These are phyloP conservation scores for Acacia melanoxylon DNA, from an alignment of 306 rosid genomes.

Conservation along the genomic window DNA sequence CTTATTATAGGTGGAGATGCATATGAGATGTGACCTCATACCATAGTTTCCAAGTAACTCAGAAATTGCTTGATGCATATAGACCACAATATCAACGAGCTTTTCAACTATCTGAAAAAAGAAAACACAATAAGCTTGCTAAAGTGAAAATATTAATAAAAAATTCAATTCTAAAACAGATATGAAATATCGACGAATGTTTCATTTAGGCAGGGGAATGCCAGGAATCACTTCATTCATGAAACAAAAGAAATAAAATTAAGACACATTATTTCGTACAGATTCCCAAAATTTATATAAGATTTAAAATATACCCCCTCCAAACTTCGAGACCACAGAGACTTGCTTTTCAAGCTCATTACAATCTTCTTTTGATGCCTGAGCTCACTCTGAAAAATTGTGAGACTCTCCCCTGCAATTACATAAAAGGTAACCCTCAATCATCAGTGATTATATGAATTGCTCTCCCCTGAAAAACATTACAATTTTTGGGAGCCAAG, in stretches of 20 bases:
- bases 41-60: conserved; percentile 74
- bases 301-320: conserved; percentile 74
- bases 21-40: conserved; percentile 38
- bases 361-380: conserved; percentile 84
- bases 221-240: conserved; percentile 17
- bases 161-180: neutral
- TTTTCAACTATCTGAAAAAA: conserved; percentile 86
- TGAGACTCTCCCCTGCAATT: conserved; percentile 79
- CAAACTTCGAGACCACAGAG: conserved; percentile 83
- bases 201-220: conserved; percentile 5
- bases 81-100: conserved; percentile 66
- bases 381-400: conserved; percentile 73
- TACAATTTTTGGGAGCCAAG: conserved; percentile 8
- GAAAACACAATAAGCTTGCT: conserved; percentile 28
- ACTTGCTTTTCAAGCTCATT: conserved; percentile 80
- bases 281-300: conserved; percentile 1
- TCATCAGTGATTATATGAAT: neutral
- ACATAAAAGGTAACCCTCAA: conserved; percentile 26
- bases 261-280: conserved; percentile 19
- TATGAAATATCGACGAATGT: neutral
- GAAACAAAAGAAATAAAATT: conserved; percentile 11
- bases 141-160: conserved; percentile 11
- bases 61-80: conserved; percentile 61
- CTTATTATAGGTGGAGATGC: conserved; percentile 3
- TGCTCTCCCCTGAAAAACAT: conserved; percentile 66